These are phyloP conservation scores for Penicillium crystallinum DNA, from an alignment of 495 filamentous ascomycete genomes.

Conservation along the genomic window DNA sequence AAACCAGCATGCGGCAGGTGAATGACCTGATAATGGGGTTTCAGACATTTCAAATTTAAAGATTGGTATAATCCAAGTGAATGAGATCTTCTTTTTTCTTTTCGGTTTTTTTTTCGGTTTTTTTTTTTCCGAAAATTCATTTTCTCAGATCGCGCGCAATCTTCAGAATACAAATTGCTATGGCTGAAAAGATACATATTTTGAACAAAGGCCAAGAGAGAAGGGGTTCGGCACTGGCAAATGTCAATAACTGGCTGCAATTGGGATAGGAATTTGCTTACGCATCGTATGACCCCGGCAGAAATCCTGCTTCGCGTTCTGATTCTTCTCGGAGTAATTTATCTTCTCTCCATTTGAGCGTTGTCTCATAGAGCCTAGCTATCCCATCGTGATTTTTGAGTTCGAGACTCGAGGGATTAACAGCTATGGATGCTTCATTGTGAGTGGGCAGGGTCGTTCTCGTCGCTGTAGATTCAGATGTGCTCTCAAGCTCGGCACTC, in stretches of 20 bases:
- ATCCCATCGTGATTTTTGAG: neutral
- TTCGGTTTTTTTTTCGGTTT: too few relatives aligned
- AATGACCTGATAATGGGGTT: conserved; percentile 22
- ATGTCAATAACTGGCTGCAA: neutral
- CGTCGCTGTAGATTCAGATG: neutral
- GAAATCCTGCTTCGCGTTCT: conserved; percentile 2
- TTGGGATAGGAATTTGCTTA: neutral
- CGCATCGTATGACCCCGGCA: neutral
- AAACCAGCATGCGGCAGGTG: conserved; percentile 24
- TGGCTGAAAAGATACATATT: neutral
- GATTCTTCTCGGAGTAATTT: neutral
- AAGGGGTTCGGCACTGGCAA: neutral
- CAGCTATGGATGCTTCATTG: neutral
- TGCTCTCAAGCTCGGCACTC: neutral
- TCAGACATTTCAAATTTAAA: conserved; percentile 16
- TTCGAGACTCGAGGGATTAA: neutral
- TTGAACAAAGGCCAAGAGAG: neutral
- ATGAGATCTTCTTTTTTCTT: too few relatives aligned
- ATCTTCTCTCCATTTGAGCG: conserved; percentile 1
- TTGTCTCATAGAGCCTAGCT: neutral
- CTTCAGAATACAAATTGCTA: neutral
- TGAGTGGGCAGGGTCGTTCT: neutral
- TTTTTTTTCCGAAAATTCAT: too few relatives aligned
- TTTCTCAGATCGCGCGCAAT: neutral
- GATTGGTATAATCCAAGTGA: too few relatives aligned